Percentiles rank a stretch among this genome's conserved stretches.
These are phyloP conservation scores for Agroathelia rolfsii DNA, from an alignment of 1,284 basidiomycete genomes.

Conservation along the genomic window DNA sequence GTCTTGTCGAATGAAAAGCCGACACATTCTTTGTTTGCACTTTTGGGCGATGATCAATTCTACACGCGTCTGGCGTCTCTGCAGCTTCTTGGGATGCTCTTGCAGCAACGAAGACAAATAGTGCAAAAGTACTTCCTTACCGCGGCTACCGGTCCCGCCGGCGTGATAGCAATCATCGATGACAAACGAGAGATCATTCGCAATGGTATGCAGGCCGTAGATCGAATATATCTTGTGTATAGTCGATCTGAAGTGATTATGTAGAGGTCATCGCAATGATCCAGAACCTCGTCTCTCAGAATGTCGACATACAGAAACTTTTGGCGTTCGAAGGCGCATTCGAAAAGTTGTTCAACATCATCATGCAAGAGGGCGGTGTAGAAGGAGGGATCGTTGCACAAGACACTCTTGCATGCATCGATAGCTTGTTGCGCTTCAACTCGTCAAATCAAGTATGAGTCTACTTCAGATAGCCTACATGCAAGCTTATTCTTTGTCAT, in stretches of 20 bases:
- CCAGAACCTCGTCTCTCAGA: slow-evolving; percentile 76
- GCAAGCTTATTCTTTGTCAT: slow-evolving; percentile 6
- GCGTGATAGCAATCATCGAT: slow-evolving; percentile 65
- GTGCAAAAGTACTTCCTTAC: slow-evolving; percentile 89
- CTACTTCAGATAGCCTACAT: neutral
- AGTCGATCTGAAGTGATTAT: slow-evolving; percentile 10
- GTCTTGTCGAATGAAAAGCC: slow-evolving; percentile 65
- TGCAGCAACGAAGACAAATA: slow-evolving; percentile 69
- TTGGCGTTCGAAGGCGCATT: slow-evolving; percentile 96
- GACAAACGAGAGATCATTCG: slow-evolving; percentile 79
- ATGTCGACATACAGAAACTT: slow-evolving; percentile 93
- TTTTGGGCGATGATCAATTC: slow-evolving; percentile 72
- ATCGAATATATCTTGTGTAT: slow-evolving; percentile 3
- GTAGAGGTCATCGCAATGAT: slow-evolving; percentile 78
- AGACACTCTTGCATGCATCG: slow-evolving; percentile 80
- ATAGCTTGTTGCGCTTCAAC: slow-evolving; percentile 84
- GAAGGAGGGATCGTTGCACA: slow-evolving; percentile 87
- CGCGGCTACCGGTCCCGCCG: slow-evolving; percentile 64
- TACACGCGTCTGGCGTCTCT: slow-evolving; percentile 84
- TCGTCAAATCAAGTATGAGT: slow-evolving; percentile 82
- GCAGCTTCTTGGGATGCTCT: slow-evolving; percentile 73
- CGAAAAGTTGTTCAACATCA: slow-evolving; percentile 88
- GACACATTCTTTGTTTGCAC: slow-evolving; percentile 66
- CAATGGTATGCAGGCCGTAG: slow-evolving; percentile 75
- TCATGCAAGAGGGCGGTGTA: slow-evolving; percentile 82